phyloP scores from a whole-genome alignment of 371 early-diverging fungal genomes.

The Rhizopus sp. region DNA sequence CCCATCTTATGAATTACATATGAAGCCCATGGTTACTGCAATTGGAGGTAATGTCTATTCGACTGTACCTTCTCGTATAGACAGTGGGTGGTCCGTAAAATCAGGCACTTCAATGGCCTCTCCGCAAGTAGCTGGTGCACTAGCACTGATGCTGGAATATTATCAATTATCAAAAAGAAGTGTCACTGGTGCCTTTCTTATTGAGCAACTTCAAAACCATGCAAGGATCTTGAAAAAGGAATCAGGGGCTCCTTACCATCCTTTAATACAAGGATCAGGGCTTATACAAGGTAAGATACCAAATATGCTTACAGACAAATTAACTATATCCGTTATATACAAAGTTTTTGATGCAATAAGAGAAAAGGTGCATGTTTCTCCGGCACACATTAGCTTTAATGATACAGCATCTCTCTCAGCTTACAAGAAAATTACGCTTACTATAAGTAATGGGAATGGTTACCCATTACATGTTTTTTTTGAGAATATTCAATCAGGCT shows the following conservation, averaged over 20 bases:
- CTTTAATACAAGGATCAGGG: constrained; percentile 74
- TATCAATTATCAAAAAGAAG: constrained; percentile 15
- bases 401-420: constrained; percentile 50
- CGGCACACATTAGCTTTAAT: constrained; percentile 70
- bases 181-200: constrained; percentile 17
- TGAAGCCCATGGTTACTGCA: constrained; percentile 62
- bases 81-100: constrained; percentile 54
- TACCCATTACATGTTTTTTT: constrained; percentile 19
- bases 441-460: constrained; percentile 56
- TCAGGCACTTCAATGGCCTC: constrained; percentile 77
- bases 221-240: constrained; percentile 32
- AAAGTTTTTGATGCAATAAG: constrained; percentile 57
- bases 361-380: constrained; percentile 55
- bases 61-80: constrained; percentile 46
- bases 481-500: constrained; percentile 38
- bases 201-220: constrained; percentile 56
- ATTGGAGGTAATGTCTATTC: constrained; percentile 75
- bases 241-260: constrained; percentile 38
- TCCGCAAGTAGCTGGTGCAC: constrained; percentile 72
- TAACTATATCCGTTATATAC: constrained; percentile 29
- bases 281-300: constrained; percentile 58
- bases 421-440: constrained; percentile 34
- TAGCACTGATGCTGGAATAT: constrained; percentile 61
- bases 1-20: constrained; percentile 43
- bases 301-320: constrained; percentile 4